These are phyloP conservation scores for Paulownia fortunei DNA, from an alignment of 257 asterid genomes.

Conservation along the genomic window DNA sequence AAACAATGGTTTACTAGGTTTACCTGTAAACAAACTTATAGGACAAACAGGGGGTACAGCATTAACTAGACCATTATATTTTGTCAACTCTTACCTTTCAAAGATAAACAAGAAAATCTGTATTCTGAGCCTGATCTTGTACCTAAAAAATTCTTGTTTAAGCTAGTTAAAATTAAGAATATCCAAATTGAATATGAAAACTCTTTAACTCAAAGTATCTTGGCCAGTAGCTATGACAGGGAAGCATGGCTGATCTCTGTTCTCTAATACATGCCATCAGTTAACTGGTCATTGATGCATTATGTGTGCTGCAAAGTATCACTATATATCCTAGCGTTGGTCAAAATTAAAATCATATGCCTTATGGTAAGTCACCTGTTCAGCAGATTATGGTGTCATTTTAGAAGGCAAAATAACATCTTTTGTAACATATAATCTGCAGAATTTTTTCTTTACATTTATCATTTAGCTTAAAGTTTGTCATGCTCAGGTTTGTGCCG, in stretches of 20 bases:
- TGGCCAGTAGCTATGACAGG: not conserved
- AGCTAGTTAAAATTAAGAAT: not conserved
- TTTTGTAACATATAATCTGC: slow-evolving; percentile 13
- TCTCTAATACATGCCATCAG: slow-evolving; percentile 1
- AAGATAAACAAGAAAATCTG: not conserved
- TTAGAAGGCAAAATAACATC: slow-evolving; percentile 17
- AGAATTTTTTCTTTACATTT: slow-evolving; percentile 17
- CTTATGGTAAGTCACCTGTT: slow-evolving; percentile 17
- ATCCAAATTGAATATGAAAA: not conserved
- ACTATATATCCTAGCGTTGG: not conserved
- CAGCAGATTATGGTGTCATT: slow-evolving; percentile 20
- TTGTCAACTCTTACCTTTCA: not conserved
- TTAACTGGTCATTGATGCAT: slow-evolving; percentile 6
- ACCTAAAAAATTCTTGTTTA: no score
- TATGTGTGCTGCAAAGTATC: not conserved
- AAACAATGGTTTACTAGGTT: not conserved
- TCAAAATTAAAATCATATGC: not conserved
- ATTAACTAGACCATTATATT: not conserved
- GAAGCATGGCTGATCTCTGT: slow-evolving; percentile 6
- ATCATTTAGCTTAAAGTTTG: slow-evolving; percentile 15
- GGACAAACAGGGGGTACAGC: not conserved
- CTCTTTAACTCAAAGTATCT: not conserved
- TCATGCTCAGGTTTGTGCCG: slow-evolving; percentile 89
- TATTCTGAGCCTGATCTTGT: not conserved
- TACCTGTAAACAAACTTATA: not conserved